Percentiles rank a stretch among this genome's conserved stretches.
Evolutionary conservation across 129 eudicot genomes (phyloP).

Genomic region (Flaveria robusta): DNA sequence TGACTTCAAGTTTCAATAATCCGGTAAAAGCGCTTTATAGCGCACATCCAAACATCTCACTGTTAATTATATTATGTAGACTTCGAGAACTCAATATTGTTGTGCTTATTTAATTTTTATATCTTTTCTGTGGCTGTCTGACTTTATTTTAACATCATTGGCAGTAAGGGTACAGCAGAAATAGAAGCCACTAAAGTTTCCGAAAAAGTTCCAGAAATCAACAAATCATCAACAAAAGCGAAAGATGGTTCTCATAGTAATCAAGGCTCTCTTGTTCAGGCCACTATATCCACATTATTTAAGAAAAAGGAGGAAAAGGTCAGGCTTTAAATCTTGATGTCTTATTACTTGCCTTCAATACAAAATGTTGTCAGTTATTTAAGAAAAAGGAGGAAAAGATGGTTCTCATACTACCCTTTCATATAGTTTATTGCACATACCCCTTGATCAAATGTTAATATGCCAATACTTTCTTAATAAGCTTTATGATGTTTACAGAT

Average conservation of each 20-base stretch:
- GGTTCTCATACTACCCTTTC: no score
- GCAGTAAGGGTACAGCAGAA: constrained; percentile 34
- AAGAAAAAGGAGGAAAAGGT: constrained; percentile 86
- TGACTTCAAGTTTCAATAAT: neutral
- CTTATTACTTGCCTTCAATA: neutral
- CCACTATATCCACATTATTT: constrained; percentile 82
- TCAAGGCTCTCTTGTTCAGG: constrained; percentile 64
- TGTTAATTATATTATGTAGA: neutral
- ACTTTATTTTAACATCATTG: constrained; percentile 34
- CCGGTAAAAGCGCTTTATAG: neutral
- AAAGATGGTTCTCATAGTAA: constrained; percentile 44
- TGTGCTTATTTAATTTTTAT: neutral
- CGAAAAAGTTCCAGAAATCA: constrained; percentile 27
- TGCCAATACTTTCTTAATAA: constrained; percentile 16
- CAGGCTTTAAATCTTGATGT: constrained; percentile 25
- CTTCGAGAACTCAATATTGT: constrained; percentile 7
- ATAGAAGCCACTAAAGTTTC: constrained; percentile 29
- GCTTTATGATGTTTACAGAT: constrained; percentile 43
- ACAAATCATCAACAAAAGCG: constrained; percentile 32
- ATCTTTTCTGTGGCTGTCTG: constrained; percentile 11
- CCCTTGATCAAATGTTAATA: constrained; percentile 7
- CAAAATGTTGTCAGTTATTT: neutral
- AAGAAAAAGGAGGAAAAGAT: no score
- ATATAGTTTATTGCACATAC: constrained; percentile 2
- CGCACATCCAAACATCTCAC: neutral